Conservation (phyloP, 1,284 basidiomycete genomes). For the Hemileia vastatrix region DNA sequence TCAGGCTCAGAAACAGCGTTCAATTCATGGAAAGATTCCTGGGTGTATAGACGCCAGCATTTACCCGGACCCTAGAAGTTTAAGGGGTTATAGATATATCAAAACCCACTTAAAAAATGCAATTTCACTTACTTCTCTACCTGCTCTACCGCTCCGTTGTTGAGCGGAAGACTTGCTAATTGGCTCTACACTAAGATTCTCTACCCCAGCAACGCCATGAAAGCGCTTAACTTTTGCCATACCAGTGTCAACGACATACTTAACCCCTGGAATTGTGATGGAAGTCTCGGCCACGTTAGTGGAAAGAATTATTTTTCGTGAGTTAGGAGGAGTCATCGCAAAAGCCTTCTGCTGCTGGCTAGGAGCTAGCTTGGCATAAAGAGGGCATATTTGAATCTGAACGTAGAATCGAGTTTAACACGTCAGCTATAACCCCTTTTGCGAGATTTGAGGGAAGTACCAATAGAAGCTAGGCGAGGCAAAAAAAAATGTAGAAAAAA, state of each 20-base stretch:
- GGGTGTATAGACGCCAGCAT: constrained; percentile 82
- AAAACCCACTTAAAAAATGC: neutral
- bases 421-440: constrained; percentile 55
- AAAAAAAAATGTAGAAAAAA: neutral
- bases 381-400: constrained; percentile 63
- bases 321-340: constrained; percentile 56
- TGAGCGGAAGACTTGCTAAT: constrained; percentile 82
- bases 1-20: constrained; percentile 65
- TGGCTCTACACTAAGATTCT: constrained; percentile 53
- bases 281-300: constrained; percentile 98
- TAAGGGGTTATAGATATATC: constrained; percentile 4
- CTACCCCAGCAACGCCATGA: constrained; percentile 48
- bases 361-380: constrained; percentile 75
- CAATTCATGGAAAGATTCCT: constrained; percentile 61
- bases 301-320: constrained; percentile 80
- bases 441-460: constrained; percentile 35
- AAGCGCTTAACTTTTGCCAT: constrained; percentile 92
- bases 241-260: constrained; percentile 88
- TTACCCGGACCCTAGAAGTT: constrained; percentile 57
- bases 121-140: constrained; percentile 61
- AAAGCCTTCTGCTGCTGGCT: constrained; percentile 72
- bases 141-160: constrained; percentile 81
- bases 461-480: neutral
- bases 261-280: constrained; percentile 91
- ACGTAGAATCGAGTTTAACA: constrained; percentile 27